Conservation (phyloP, 495 filamentous ascomycete species). For the Letharia lupina region DNA sequence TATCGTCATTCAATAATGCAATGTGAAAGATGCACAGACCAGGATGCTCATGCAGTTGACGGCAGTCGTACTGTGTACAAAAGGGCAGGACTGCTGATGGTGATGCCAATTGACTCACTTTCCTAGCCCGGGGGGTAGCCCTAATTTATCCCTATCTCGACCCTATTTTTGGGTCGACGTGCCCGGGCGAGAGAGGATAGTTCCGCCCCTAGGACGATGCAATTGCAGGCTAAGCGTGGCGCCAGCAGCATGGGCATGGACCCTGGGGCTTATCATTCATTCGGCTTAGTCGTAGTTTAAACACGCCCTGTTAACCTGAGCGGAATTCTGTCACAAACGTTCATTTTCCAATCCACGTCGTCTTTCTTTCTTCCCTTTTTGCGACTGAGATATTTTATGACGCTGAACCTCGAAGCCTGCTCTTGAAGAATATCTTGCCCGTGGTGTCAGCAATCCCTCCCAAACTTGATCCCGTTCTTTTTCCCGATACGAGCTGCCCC, state of each 20-base stretch:
- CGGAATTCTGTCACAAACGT: background rate
- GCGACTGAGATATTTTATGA: background rate
- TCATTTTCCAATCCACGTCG: background rate
- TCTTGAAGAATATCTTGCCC: background rate
- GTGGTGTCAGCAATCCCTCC: background rate
- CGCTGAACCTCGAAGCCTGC: background rate
- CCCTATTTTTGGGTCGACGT: background rate
- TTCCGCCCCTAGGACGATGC: conserved; percentile 1
- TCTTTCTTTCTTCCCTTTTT: background rate
- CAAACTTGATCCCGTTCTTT: conserved; percentile 26
- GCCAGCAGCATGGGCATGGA: background rate
- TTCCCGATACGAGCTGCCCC: conserved; percentile 25
- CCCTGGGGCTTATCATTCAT: background rate
- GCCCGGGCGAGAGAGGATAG: background rate
- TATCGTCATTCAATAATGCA: background rate
- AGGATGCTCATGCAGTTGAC: no score
- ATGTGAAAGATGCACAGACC: no score
- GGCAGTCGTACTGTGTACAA: no score
- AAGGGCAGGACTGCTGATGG: no score
- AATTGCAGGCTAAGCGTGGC: conserved; percentile 6
- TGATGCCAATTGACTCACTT: no score
- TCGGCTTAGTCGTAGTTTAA: background rate
- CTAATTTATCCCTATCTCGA: no score
- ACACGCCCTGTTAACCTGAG: background rate
- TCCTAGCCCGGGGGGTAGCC: no score